phyloP scores from a whole-genome alignment of 108 stramenopile genomes.

The Stephanodiscus triporus region DNA sequence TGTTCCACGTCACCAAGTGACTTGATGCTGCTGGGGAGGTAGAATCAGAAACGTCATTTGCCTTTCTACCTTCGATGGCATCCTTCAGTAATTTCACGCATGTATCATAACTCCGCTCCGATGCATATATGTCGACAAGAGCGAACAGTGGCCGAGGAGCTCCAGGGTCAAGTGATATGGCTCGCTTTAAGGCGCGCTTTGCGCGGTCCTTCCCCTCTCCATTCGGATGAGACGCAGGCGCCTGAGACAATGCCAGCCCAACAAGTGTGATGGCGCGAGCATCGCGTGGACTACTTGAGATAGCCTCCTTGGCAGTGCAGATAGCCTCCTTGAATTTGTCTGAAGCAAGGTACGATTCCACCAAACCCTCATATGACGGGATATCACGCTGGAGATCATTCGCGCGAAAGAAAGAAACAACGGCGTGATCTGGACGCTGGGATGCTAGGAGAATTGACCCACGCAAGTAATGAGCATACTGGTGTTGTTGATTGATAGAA shows the following conservation, averaged over 20 bases:
- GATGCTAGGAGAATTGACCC: slow-evolving; percentile 76
- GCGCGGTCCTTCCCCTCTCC: slow-evolving; percentile 72
- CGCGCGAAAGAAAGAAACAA: slow-evolving; percentile 76
- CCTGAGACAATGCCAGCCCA: slow-evolving; percentile 74
- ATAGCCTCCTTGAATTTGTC: slow-evolving; percentile 81
- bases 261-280: slow-evolving; percentile 80
- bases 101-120: slow-evolving; percentile 64
- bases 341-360: slow-evolving; percentile 74
- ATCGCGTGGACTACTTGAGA: slow-evolving; percentile 72
- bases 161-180: slow-evolving; percentile 66
- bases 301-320: slow-evolving; percentile 82
- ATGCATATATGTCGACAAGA: slow-evolving; percentile 65
- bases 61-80: slow-evolving; percentile 63
- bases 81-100: slow-evolving; percentile 67
- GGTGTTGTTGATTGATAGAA: slow-evolving; percentile 71
- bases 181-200: slow-evolving; percentile 78
- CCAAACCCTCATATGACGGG: slow-evolving; percentile 79
- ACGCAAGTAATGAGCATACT: slow-evolving; percentile 71
- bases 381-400: slow-evolving; percentile 76
- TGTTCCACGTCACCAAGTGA: slow-evolving; percentile 31
- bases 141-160: slow-evolving; percentile 75
- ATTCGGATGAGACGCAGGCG: slow-evolving; percentile 36
- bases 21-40: slow-evolving; percentile 10
- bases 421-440: slow-evolving; percentile 77
- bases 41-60: slow-evolving; percentile 20